phyloP scores from a whole-genome alignment of 345 rosid species.

The Adansonia digitata region DNA sequence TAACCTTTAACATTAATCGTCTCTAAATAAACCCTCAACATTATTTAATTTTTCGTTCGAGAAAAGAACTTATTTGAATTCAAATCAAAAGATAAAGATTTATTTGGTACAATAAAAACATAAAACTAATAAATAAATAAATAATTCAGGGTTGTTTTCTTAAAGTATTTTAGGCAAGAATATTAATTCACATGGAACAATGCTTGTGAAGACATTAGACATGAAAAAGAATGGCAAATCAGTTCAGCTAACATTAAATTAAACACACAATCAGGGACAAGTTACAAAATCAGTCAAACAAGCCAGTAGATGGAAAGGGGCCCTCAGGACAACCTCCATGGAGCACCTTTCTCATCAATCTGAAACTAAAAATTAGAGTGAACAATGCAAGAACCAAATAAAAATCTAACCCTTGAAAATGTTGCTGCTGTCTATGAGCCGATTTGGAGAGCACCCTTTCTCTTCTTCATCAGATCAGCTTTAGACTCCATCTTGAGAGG shows the following conservation, averaged over 20 bases:
- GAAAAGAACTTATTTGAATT: too few species aligned
- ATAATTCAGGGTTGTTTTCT: background rate
- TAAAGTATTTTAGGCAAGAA: background rate
- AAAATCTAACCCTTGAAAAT: background rate
- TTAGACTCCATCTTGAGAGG: constrained; percentile 9
- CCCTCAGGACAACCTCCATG: background rate
- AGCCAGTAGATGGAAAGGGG: background rate
- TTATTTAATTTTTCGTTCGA: too few species aligned
- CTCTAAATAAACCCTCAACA: too few species aligned
- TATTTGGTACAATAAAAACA: too few species aligned
- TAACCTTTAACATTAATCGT: too few species aligned
- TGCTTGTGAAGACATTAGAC: background rate
- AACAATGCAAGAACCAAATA: background rate
- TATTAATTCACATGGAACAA: background rate
- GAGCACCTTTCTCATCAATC: constrained; percentile 1
- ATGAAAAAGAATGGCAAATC: background rate
- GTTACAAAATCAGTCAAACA: background rate
- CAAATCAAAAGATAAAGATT: too few species aligned
- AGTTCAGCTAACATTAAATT: background rate
- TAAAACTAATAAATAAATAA: too few species aligned
- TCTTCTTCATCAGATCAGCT: constrained; percentile 8
- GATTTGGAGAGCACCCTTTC: background rate
- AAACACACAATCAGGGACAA: constrained; percentile 1
- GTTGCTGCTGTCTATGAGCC: constrained; percentile 2
- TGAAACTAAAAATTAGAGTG: constrained; percentile 7